phyloP scores from a whole-genome alignment of 2,329 filamentous ascomycete genomes.

The Apiospora saccharicola region DNA sequence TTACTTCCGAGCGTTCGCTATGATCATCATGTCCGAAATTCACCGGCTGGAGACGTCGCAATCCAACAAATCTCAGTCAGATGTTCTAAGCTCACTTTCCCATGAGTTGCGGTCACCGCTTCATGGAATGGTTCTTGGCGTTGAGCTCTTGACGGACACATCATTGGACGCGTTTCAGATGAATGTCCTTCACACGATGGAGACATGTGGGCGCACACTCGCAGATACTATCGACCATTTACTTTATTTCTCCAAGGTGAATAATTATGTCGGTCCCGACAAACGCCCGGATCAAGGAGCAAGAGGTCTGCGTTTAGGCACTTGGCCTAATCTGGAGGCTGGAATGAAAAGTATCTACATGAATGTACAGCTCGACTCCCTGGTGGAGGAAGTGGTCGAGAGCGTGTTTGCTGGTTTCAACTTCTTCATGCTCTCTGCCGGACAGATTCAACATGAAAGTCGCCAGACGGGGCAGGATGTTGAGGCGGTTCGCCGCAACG shows the following conservation, averaged over 20 bases:
- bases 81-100: slow-evolving; percentile 66
- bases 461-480: background rate
- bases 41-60: slow-evolving; percentile 48
- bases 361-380: slow-evolving; percentile 43
- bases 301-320: slow-evolving; percentile 10
- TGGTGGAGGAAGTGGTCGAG: slow-evolving; percentile 56
- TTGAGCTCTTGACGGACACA: slow-evolving; percentile 60
- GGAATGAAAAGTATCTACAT: slow-evolving; percentile 12
- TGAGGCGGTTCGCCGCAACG: background rate
- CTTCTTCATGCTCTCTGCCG: slow-evolving; percentile 11
- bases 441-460: background rate
- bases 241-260: slow-evolving; percentile 63
- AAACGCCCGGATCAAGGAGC: slow-evolving; percentile 29
- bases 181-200: slow-evolving; percentile 55
- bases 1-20: slow-evolving; percentile 59
- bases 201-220: slow-evolving; percentile 58
- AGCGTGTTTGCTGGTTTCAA: slow-evolving; percentile 54
- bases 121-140: slow-evolving; percentile 64
- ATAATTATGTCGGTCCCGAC: slow-evolving; percentile 42
- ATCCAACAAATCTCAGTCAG: slow-evolving; percentile 58
- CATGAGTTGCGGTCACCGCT: slow-evolving; percentile 69
- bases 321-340: slow-evolving; percentile 9
- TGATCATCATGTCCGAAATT: slow-evolving; percentile 64
- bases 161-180: slow-evolving; percentile 53
- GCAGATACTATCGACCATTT: slow-evolving; percentile 63